Evolutionary conservation across 176 grass and related monocot species (phyloP).

Genomic region (Oropetium thomaeum): DNA sequence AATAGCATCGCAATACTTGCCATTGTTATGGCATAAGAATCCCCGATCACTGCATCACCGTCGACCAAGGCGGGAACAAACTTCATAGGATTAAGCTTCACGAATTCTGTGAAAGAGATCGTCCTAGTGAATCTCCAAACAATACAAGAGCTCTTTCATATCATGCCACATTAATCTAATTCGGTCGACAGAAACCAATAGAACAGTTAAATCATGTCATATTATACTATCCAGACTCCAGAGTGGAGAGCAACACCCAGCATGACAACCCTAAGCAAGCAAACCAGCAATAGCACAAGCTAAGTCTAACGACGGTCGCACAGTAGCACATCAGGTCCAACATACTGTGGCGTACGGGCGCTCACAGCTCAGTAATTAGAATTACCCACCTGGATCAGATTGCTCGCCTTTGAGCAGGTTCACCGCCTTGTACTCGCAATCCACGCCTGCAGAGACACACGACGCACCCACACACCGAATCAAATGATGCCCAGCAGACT

Average conservation of each 20-base stretch:
- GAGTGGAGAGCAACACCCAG: not conserved
- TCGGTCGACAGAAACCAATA: not conserved
- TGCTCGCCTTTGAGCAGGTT: conserved; percentile 52
- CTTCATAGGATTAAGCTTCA: conserved; percentile 57
- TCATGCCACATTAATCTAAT: not conserved
- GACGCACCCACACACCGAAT: not conserved
- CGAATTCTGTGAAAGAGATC: conserved; percentile 34
- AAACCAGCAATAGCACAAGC: not conserved
- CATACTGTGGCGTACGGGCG: not conserved
- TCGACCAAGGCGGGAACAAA: conserved; percentile 39
- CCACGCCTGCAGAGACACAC: conserved; percentile 4
- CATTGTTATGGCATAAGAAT: conserved; percentile 46
- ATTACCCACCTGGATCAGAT: conserved; percentile 44
- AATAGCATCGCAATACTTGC: conserved; percentile 13
- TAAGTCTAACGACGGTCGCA: not conserved
- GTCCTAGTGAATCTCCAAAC: not conserved
- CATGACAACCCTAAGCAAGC: not conserved
- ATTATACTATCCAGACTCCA: not conserved
- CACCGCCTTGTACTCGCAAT: conserved; percentile 55
- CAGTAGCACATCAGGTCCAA: not conserved
- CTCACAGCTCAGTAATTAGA: too few relatives aligned
- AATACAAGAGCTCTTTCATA: not conserved
- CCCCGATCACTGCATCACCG: conserved; percentile 10
- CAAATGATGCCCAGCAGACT: not conserved
- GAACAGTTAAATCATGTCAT: not conserved